Conservation (phyloP, 768 basidiomycete genomes). For the Boletus rubescentipes region DNA sequence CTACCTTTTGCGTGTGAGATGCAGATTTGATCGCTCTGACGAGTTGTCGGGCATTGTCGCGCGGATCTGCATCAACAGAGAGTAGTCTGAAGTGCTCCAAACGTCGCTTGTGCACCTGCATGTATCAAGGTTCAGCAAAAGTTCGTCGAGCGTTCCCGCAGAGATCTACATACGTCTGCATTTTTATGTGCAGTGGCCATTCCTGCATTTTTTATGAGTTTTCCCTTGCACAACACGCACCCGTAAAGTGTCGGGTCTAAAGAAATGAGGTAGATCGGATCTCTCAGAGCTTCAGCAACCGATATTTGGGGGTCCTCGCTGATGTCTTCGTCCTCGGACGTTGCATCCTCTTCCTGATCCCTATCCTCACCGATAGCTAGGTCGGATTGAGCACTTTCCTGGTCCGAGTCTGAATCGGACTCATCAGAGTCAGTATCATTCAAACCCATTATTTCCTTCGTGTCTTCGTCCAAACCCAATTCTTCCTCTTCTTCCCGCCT, state of each 20-base stretch:
- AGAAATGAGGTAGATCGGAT: conserved; percentile 63
- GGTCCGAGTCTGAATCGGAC: conserved; percentile 48
- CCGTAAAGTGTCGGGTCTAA: conserved; percentile 53
- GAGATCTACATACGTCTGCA: conserved; percentile 56
- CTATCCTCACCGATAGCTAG: conserved; percentile 19
- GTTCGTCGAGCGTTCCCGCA: neutral
- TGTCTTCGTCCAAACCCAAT: conserved; percentile 61
- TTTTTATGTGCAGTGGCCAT: conserved; percentile 58
- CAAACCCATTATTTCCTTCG: conserved; percentile 62
- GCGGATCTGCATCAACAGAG: conserved; percentile 39
- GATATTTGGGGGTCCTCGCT: conserved; percentile 46
- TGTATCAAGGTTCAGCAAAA: neutral
- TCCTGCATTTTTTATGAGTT: conserved; percentile 57
- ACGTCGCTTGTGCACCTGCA: conserved; percentile 64
- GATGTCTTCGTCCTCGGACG: conserved; percentile 23
- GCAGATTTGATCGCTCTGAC: conserved; percentile 23
- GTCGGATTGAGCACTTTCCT: conserved; percentile 31
- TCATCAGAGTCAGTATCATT: conserved; percentile 78
- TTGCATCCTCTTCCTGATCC: conserved; percentile 28
- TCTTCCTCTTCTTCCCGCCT: conserved; percentile 64
- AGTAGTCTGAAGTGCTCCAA: conserved; percentile 48
- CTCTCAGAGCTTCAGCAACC: conserved; percentile 56
- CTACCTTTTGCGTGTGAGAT: neutral
- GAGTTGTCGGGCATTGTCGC: conserved; percentile 48
- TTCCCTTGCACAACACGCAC: conserved; percentile 73